Evolutionary conservation across 23 red algal species (phyloP).

Genomic region (Gracilaria gracilis): DNA sequence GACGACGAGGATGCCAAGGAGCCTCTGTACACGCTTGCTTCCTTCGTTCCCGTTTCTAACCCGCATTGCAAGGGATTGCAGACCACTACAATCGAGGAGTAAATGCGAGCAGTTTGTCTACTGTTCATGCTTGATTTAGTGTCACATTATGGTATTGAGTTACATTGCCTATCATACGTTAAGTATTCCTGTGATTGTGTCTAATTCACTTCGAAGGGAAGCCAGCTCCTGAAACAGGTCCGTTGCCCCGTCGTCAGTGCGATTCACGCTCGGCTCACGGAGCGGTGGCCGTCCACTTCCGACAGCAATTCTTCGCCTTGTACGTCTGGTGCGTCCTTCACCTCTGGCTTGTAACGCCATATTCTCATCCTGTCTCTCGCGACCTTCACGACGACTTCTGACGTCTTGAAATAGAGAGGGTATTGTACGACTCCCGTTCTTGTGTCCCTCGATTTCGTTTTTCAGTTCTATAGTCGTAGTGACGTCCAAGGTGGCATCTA

Average conservation of each 20-base stretch:
- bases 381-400: conserved; percentile 32
- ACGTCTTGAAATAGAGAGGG: conserved; percentile 44
- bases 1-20: conserved; percentile 96
- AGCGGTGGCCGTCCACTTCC: background rate
- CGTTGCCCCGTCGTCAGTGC: background rate
- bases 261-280: background rate
- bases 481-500: conserved; percentile 51
- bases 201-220: conserved; percentile 47
- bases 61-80: conserved; percentile 82
- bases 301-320: conserved; percentile 6
- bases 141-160: background rate
- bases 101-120: conserved; percentile 14
- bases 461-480: conserved; percentile 23
- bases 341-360: background rate
- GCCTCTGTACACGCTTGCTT: conserved; percentile 90
- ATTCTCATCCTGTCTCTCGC: background rate
- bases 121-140: conserved; percentile 35
- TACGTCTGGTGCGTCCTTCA: background rate
- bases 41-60: conserved; percentile 80
- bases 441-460: background rate
- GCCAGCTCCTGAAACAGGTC: conserved; percentile 53
- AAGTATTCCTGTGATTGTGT: conserved; percentile 49
- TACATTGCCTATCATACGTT: conserved; percentile 27
- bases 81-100: conserved; percentile 91
- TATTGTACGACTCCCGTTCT: background rate